These are phyloP conservation scores for Taphrina confusa DNA, from an alignment of 1,139 yeast species.

Conservation along the genomic window DNA sequence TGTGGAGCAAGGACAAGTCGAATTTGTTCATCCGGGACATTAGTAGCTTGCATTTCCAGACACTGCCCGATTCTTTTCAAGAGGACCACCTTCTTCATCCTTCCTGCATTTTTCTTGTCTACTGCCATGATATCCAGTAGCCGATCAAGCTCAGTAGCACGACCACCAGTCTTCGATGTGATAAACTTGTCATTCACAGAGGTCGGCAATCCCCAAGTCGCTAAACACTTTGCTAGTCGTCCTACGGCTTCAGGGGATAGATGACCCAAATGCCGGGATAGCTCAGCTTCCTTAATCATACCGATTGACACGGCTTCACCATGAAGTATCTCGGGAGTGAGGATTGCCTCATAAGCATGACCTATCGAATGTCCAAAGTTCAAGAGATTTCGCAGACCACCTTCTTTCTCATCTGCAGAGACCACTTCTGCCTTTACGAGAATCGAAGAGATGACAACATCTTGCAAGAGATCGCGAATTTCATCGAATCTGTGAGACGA, in stretches of 20 bases:
- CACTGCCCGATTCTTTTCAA: constrained; percentile 85
- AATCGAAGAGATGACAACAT: constrained; percentile 82
- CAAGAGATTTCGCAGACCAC: constrained; percentile 85
- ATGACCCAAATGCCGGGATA: constrained; percentile 84
- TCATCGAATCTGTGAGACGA: constrained; percentile 41
- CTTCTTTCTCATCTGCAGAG: constrained; percentile 90
- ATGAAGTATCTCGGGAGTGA: constrained; percentile 93
- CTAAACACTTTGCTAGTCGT: constrained; percentile 75
- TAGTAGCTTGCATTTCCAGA: constrained; percentile 83
- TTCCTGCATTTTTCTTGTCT: constrained; percentile 94
- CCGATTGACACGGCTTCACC: constrained; percentile 98
- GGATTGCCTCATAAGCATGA: constrained; percentile 94
- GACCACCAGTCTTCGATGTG: constrained; percentile 65
- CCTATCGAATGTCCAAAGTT: constrained; percentile 98
- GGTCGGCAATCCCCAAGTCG: constrained; percentile 83
- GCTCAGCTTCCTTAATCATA: constrained; percentile 90
- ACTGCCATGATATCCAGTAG: constrained; percentile 85
- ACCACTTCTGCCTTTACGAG: constrained; percentile 93
- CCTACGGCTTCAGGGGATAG: constrained; percentile 93
- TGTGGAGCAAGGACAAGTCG: constrained; percentile 60
- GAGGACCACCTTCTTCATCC: constrained; percentile 81
- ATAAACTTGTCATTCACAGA: constrained; percentile 74
- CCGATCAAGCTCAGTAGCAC: constrained; percentile 69
- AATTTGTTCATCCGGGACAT: constrained; percentile 75
- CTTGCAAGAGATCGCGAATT: constrained; percentile 71